Conservation (phyloP, 106 monocot genomes). For the Dioscorea alata region DNA sequence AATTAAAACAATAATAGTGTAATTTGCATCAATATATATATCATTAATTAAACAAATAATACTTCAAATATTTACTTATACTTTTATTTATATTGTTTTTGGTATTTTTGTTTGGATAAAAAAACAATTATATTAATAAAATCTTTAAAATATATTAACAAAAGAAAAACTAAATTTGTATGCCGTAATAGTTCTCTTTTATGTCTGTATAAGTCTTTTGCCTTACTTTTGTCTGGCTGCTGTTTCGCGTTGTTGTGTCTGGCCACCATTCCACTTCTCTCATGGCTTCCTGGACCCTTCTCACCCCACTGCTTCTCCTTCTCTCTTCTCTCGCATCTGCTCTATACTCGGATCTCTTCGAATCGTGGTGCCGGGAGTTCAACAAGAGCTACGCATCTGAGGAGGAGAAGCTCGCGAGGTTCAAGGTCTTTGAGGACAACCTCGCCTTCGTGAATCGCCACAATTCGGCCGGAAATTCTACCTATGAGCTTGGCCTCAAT, state of each 20-base stretch:
- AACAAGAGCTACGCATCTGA: constrained; percentile 46
- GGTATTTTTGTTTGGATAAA: too few relatives aligned
- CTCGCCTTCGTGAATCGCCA: constrained; percentile 41
- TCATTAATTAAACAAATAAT: too few relatives aligned
- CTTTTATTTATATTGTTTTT: too few relatives aligned
- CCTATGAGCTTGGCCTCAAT: constrained; percentile 39
- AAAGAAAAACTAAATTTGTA: too few relatives aligned
- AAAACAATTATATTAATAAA: too few relatives aligned
- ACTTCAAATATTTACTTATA: too few relatives aligned
- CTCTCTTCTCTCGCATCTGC: constrained; percentile 4
- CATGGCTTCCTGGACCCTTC: constrained; percentile 6
- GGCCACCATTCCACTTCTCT: background rate
- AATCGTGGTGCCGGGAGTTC: constrained; percentile 47
- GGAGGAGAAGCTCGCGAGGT: constrained; percentile 48
- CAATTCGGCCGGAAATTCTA: constrained; percentile 20
- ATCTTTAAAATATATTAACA: too few relatives aligned
- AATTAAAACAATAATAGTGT: too few relatives aligned
- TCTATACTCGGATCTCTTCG: constrained; percentile 34
- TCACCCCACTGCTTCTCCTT: constrained; percentile 9
- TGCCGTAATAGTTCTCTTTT: too few relatives aligned
- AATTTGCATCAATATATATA: too few relatives aligned
- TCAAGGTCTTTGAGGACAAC: constrained; percentile 51
- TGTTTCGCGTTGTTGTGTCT: background rate
- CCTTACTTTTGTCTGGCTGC: too few relatives aligned
- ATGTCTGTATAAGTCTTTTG: too few relatives aligned